Evolutionary conservation across 371 early-diverging fungal species (phyloP).

Genomic region (Choanephora cucurbitarum): DNA sequence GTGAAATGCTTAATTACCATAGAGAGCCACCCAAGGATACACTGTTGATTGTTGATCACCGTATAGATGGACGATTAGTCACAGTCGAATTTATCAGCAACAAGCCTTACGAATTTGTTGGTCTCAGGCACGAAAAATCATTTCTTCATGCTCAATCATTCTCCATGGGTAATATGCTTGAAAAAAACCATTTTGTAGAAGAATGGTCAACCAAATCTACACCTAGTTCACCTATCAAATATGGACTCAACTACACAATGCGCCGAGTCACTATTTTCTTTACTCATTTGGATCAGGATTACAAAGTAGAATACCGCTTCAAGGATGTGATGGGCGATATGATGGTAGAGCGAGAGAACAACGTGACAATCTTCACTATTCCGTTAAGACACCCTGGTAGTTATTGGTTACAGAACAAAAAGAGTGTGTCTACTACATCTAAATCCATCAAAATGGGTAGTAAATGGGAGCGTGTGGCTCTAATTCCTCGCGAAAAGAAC

Average conservation of each 20-base stretch:
- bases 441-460: background rate
- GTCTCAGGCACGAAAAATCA: background rate
- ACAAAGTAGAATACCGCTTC: conserved; percentile 35
- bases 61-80: conserved; percentile 10
- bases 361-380: conserved; percentile 28
- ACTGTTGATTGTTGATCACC: background rate
- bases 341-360: conserved; percentile 22
- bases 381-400: conserved; percentile 32
- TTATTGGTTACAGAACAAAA: conserved; percentile 28
- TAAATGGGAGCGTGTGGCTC: conserved; percentile 33
- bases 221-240: background rate
- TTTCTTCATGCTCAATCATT: conserved; percentile 7
- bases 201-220: conserved; percentile 9
- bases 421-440: conserved; percentile 2
- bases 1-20: background rate
- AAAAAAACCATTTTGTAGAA: conserved; percentile 14
- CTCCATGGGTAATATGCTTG: conserved; percentile 13
- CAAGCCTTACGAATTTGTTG: background rate
- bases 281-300: conserved; percentile 21
- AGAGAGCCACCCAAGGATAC: background rate
- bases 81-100: conserved; percentile 1
- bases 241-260: conserved; percentile 23
- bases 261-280: conserved; percentile 34
- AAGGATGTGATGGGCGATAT: conserved; percentile 33
- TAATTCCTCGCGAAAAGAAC: conserved; percentile 20